Conservation (phyloP, 768 basidiomycete genomes). For the Russula earlei region DNA sequence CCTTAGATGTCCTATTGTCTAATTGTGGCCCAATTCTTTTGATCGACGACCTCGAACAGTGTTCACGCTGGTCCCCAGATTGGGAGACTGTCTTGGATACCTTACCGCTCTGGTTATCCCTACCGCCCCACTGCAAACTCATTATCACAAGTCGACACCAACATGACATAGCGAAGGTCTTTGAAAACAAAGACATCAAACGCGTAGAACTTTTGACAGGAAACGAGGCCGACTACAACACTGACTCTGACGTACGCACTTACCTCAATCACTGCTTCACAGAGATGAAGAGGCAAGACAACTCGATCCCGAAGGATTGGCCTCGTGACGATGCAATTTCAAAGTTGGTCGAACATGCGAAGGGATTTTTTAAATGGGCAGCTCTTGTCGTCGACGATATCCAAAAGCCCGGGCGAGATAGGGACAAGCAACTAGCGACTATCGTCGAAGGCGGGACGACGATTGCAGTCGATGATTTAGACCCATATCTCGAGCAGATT, state of each 20-base stretch:
- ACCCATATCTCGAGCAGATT: neutral
- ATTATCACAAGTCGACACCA: constrained; percentile 9
- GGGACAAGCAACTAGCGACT: neutral
- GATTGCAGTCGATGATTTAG: neutral
- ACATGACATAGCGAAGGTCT: constrained; percentile 5
- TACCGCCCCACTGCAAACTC: constrained; percentile 14
- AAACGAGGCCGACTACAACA: neutral
- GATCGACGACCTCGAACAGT: constrained; percentile 12
- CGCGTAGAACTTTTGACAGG: constrained; percentile 7
- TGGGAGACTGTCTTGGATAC: constrained; percentile 1
- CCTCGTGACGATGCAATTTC: neutral
- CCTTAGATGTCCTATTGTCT: neutral
- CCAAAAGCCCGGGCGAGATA: neutral
- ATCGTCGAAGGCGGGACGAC: constrained; percentile 4
- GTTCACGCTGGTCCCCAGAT: neutral
- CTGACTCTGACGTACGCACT: neutral
- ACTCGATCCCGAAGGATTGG: constrained; percentile 2
- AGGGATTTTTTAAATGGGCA: constrained; percentile 14
- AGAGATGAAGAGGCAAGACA: constrained; percentile 7
- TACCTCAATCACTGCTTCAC: constrained; percentile 9
- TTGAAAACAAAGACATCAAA: neutral
- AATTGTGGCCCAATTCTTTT: neutral
- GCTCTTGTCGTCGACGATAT: constrained; percentile 4
- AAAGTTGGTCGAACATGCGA: neutral
- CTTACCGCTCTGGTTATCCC: neutral